Evolutionary conservation across 2,329 filamentous ascomycete genomes (phyloP).

Genomic region (Hypoxylon sp.): DNA sequence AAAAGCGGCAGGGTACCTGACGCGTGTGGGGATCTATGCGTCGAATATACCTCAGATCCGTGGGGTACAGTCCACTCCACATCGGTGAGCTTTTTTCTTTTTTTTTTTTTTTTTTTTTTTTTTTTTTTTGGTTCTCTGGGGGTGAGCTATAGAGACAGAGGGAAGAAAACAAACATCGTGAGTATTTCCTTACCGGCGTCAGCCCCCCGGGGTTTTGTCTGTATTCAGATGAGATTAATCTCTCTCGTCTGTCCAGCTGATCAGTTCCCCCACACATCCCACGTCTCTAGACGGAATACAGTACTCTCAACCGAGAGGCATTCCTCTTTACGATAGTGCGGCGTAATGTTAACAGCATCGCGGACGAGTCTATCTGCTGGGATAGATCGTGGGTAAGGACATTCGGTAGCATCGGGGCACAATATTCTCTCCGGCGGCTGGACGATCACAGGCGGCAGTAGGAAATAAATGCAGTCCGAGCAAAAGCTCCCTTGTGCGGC

Average conservation of each 20-base stretch:
- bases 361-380: neutral
- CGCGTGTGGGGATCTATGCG: conserved; percentile 29
- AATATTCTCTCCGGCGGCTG: too few relatives aligned
- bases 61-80: conserved; percentile 27
- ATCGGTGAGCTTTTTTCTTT: conserved; percentile 20
- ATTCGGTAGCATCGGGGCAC: too few relatives aligned
- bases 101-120: neutral
- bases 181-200: conserved; percentile 11
- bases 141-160: neutral
- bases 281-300: too few relatives aligned
- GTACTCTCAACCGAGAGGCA: conserved; percentile 15
- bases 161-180: conserved; percentile 14
- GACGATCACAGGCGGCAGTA: too few relatives aligned
- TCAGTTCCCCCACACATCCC: conserved; percentile 31
- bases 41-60: conserved; percentile 33
- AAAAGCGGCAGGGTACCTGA: conserved; percentile 4
- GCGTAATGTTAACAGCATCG: conserved; percentile 9
- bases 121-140: too few relatives aligned
- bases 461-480: too few relatives aligned
- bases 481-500: conserved; percentile 31
- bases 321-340: conserved; percentile 18
- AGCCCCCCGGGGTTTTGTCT: conserved; percentile 19
- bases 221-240: conserved; percentile 30
- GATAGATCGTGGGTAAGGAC: conserved; percentile 7
- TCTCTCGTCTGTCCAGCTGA: conserved; percentile 28